Conservation (phyloP, 108 stramenopile species). For the Skeletonema marinoi region DNA sequence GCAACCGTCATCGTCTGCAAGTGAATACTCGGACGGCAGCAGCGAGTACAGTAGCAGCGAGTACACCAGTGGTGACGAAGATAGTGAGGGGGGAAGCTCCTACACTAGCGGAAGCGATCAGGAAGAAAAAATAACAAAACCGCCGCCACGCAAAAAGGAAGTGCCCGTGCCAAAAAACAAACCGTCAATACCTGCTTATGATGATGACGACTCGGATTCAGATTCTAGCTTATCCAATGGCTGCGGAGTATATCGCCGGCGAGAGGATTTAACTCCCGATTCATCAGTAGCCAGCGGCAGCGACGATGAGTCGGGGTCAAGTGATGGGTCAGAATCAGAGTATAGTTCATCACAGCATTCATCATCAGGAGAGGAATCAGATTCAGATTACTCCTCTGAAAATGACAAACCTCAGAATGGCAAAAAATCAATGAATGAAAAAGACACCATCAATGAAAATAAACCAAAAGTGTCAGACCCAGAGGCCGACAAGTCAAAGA, state of each 20-base stretch:
- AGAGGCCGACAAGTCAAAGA: background rate
- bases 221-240: background rate
- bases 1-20: background rate
- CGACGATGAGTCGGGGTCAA: background rate
- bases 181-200: background rate
- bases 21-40: background rate
- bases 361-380: background rate
- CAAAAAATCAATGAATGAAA: background rate
- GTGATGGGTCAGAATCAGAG: background rate
- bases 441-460: background rate
- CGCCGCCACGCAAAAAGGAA: background rate
- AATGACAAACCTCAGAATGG: background rate
- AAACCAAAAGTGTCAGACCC: background rate
- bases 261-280: background rate
- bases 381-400: background rate
- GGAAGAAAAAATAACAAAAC: background rate
- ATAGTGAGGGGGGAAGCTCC: background rate
- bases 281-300: background rate
- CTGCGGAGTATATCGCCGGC: background rate
- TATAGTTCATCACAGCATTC: background rate
- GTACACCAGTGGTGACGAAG: background rate
- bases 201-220: conserved; percentile 1
- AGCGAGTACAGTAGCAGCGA: background rate
- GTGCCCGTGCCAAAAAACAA: background rate
- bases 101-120: background rate